These are phyloP conservation scores for Nigrospora oryzae DNA, from an alignment of 2,329 filamentous ascomycete genomes.

Conservation along the genomic window DNA sequence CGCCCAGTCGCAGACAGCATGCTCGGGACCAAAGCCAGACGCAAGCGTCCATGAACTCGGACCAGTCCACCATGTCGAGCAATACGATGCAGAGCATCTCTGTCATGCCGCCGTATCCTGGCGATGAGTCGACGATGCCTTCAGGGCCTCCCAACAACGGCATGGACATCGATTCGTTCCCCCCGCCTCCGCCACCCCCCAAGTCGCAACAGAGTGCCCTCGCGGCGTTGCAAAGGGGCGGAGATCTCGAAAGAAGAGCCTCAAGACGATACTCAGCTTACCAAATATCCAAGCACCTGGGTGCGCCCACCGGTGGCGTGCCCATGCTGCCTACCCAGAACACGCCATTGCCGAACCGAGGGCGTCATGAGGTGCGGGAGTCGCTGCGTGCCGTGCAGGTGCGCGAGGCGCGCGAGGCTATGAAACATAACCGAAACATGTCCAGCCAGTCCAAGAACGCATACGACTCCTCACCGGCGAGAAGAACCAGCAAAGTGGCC, in stretches of 20 bases:
- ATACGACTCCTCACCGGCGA: slow-evolving; percentile 54
- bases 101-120: slow-evolving; percentile 63
- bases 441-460: slow-evolving; percentile 34
- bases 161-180: slow-evolving; percentile 57
- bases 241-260: slow-evolving; percentile 84
- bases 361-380: slow-evolving; percentile 69
- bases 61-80: slow-evolving; percentile 64
- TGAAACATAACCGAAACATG: slow-evolving; percentile 38
- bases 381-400: slow-evolving; percentile 64
- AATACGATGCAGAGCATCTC: slow-evolving; percentile 68
- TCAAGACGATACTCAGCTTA: slow-evolving; percentile 93
- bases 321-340: slow-evolving; percentile 81
- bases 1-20: slow-evolving; percentile 39
- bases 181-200: slow-evolving; percentile 69
- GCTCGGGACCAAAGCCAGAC: slow-evolving; percentile 41
- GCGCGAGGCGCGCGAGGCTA: slow-evolving; percentile 42
- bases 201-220: slow-evolving; percentile 84
- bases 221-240: slow-evolving; percentile 81
- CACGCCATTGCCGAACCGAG: slow-evolving; percentile 76
- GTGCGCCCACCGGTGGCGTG: slow-evolving; percentile 70
- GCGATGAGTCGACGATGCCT: slow-evolving; percentile 45
- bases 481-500: slow-evolving; percentile 50
- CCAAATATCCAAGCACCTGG: slow-evolving; percentile 91
- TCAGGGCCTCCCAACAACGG: slow-evolving; percentile 32
- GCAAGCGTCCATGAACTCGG: slow-evolving; percentile 38